A percentile compares a stretch with the other conserved stretches of the same genome.
phyloP scores from a whole-genome alignment of 805 yeast genomes.

The Zygotorulaspora chibaensis region DNA sequence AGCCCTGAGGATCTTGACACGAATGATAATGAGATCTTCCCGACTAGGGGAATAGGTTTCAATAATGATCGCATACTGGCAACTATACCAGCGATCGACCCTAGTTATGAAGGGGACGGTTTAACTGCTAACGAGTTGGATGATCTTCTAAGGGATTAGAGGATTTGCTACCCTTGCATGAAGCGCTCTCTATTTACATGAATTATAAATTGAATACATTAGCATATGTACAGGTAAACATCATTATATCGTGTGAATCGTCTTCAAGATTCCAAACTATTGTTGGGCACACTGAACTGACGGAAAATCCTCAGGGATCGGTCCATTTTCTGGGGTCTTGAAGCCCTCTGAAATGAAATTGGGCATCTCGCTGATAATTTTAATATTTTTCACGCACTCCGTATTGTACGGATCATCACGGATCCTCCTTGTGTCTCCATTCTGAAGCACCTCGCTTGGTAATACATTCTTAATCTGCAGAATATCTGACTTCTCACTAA shows the following conservation, averaged over 20 bases:
- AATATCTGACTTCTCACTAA: slow-evolving; percentile 64
- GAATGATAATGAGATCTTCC: slow-evolving; percentile 1
- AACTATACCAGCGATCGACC: slow-evolving; percentile 14
- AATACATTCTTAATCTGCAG: slow-evolving; percentile 49
- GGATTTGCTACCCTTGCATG: neutral
- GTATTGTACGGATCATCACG: slow-evolving; percentile 26
- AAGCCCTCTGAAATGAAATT: slow-evolving; percentile 13
- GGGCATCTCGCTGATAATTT: slow-evolving; percentile 28
- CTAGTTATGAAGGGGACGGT: slow-evolving; percentile 26
- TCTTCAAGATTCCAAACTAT: slow-evolving; percentile 16
- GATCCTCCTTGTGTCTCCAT: slow-evolving; percentile 1
- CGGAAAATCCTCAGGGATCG: slow-evolving; percentile 1
- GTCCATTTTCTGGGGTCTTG: neutral
- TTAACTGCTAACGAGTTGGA: slow-evolving; percentile 24
- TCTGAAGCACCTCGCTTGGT: slow-evolving; percentile 35
- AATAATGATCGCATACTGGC: neutral
- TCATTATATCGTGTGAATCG: neutral
- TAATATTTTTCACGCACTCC: slow-evolving; percentile 29
- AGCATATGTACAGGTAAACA: neutral
- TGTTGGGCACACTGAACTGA: slow-evolving; percentile 43
- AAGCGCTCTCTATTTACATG: neutral
- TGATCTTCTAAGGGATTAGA: slow-evolving; percentile 16
- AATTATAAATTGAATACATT: neutral
- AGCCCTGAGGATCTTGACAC: slow-evolving; percentile 26
- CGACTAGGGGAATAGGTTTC: neutral